These are phyloP conservation scores for Lasiosphaeria miniovina DNA, from an alignment of 495 filamentous ascomycete species.

Conservation along the genomic window DNA sequence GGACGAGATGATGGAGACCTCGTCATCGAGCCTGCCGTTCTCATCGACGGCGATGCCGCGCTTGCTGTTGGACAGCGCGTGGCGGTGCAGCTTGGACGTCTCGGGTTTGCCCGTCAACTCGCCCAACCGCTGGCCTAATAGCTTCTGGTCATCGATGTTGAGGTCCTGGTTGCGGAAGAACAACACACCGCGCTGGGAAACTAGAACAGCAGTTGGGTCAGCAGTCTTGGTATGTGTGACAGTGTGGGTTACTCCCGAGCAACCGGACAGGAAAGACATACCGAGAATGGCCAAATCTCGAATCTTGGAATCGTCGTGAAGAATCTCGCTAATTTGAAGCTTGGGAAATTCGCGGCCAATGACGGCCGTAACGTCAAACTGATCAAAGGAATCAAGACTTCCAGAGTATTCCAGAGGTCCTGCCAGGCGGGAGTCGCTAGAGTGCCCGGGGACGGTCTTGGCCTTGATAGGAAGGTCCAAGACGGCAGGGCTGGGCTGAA, in stretches of 20 bases:
- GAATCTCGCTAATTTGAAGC: conserved; percentile 57
- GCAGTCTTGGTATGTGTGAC: neutral
- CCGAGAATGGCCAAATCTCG: conserved; percentile 65
- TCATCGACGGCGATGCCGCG: conserved; percentile 47
- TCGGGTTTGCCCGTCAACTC: conserved; percentile 64
- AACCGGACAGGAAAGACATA: conserved; percentile 36
- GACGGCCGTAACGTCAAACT: conserved; percentile 62
- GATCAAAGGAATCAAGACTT: conserved; percentile 55
- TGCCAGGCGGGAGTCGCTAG: conserved; percentile 74
- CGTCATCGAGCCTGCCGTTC: conserved; percentile 58
- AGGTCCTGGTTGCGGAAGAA: conserved; percentile 72
- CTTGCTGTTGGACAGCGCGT: conserved; percentile 57
- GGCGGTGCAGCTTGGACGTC: conserved; percentile 54
- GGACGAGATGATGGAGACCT: conserved; percentile 67
- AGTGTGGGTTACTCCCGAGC: neutral
- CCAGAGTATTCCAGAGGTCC: conserved; percentile 75
- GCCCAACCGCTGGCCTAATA: conserved; percentile 63
- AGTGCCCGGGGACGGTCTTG: conserved; percentile 49
- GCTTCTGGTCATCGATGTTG: conserved; percentile 57
- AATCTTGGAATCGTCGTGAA: conserved; percentile 66
- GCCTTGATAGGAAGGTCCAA: conserved; percentile 56
- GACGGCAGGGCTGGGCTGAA: conserved; percentile 43
- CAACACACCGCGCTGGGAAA: conserved; percentile 70
- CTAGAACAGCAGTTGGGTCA: conserved; percentile 34
- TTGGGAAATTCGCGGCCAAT: conserved; percentile 66